Evolutionary conservation across 352 stramenopile genomes (phyloP), one percentile per base, ranked within the genome.

Genomic region (Halophytophthora batemanensis): DNA sequence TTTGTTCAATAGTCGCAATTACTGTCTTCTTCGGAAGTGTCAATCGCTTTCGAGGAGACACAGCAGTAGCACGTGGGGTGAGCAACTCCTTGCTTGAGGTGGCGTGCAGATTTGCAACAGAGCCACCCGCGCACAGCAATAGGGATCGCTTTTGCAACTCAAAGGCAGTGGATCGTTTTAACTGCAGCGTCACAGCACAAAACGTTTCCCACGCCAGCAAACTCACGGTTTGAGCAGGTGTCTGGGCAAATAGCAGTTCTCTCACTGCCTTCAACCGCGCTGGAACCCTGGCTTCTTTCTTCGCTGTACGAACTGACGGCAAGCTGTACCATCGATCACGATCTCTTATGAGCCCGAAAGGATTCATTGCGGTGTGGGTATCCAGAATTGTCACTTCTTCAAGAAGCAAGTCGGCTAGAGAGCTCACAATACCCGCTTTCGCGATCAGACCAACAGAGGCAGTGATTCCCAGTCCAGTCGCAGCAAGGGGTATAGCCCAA

Each of bases 21-120:
- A 77, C 50, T 6, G 45, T 57, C 36, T 75, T 74, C 34, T 75
- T 75, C 2, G 66, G 72, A 8, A 84, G 42, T 2, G 72, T 74
- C 8, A 81, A 50, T 6, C 74, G 63, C 31, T 78, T 82, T 19
- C 74, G 63, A 11, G 74, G 74, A 3, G 74, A 85, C 53, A 77
- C 53, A 1, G 61, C 61, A 2, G 51, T 35, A 25, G 37, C 58
- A 33, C 54, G 37, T 6, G 64, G 45, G 4, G 56, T 61, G 25
- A 59, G 53, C 28, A 46, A 39, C 38, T 66, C 42, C 66, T 47
- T 54, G 33, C 68, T 22, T 15, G 8, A 10, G 4, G 25, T 8
- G 25, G 25, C 8, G 25, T 64, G 45, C 5, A 59, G 31, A 35
- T 17, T 64, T 19, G 33, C 33, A 38, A 38, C 15, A 6, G 41